Base-by-base conservation (phyloP, 805 yeast species). In the Metschnikowia baotianmanensis region DNA sequence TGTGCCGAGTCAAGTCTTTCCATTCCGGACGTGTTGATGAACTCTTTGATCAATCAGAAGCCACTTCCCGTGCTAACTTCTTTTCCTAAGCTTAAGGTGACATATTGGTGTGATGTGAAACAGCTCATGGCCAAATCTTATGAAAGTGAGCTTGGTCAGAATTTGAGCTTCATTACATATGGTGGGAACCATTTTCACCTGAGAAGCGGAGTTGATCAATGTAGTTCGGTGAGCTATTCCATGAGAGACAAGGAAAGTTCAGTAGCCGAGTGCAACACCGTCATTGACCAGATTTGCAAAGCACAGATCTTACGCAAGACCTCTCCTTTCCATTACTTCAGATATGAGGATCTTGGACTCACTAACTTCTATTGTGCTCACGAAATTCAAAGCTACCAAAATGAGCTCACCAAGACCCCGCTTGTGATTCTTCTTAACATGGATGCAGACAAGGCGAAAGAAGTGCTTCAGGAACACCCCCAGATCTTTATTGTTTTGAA, bases 251-350 rank as follows among this genome's bases (percentile, higher is more conserved):
- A 23, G n/a, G 35, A 28, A 2, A 46, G 43, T n/a, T 29, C 48
- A 7, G 18, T 26, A n/a, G 16, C 38, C 3, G 46, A 43, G 13
- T 61, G 63, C 22, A 37, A 50, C 18, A 72, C 71, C 38, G 70
- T 84, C 27, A 71, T 82, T 24, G 80, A 78, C 37, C 63, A 80
- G 26, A 57, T 83, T 5, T 77, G 80, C 43, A 83, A 86, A 57
- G 84, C 95, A 0, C 79, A 78, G 46, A 75, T 87, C 16, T 68
- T 90, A 39, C 79, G 80, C 56, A 90, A 91, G 55, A 76, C 81
- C 1, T 84, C 88, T 34, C 90, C 96, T 3, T 88, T 90, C 63
- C 96, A 90, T 64, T 64, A 91, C 23, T 91, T 91, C 69, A 78
- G 75, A 49, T 68, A 77, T 3, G 11, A 46, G 46, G 46, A 63